Percentiles rank a stretch among this genome's conserved stretches.
Evolutionary conservation across 2,329 filamentous ascomycete species (phyloP).

Genomic region (Penicillium occitanis): DNA sequence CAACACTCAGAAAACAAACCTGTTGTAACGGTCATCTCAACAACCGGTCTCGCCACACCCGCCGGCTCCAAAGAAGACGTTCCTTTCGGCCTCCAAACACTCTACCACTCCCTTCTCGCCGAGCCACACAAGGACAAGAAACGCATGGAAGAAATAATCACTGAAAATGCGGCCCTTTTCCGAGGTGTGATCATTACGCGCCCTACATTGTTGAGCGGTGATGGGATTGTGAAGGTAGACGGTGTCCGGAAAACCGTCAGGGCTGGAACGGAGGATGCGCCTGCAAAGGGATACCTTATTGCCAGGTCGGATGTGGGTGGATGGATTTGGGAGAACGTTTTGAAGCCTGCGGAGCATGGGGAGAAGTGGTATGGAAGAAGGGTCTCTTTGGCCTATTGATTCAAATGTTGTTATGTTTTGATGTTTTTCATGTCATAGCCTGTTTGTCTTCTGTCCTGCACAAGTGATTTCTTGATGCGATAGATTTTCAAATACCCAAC

Average conservation of each 20-base stretch:
- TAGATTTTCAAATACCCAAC: not conserved
- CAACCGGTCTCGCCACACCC: slow-evolving; percentile 32
- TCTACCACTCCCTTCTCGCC: slow-evolving; percentile 35
- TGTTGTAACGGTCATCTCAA: slow-evolving; percentile 33
- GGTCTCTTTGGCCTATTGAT: slow-evolving; percentile 25
- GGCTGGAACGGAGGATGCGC: slow-evolving; percentile 31
- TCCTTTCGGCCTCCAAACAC: slow-evolving; percentile 32
- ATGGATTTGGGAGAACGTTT: slow-evolving; percentile 36
- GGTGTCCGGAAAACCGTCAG: slow-evolving; percentile 28
- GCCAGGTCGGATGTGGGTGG: slow-evolving; percentile 36
- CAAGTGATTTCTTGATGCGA: not conserved
- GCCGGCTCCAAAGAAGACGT: slow-evolving; percentile 29
- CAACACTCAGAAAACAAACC: slow-evolving; percentile 24
- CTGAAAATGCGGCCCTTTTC: slow-evolving; percentile 29
- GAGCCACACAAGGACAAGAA: slow-evolving; percentile 41
- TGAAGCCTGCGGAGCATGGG: slow-evolving; percentile 24
- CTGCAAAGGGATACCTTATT: slow-evolving; percentile 37
- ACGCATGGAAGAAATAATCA: slow-evolving; percentile 31
- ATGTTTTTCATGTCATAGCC: not conserved
- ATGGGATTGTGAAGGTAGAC: slow-evolving; percentile 28
- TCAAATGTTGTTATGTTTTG: not conserved
- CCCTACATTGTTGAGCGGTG: slow-evolving; percentile 35
- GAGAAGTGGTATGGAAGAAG: slow-evolving; percentile 27
- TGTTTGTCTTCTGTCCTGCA: not conserved
- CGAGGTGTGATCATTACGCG: slow-evolving; percentile 33